A percentile compares a stretch with the other conserved stretches of the same genome.
phyloP scores from a whole-genome alignment of 805 yeast genomes.

The Maudiozyma barnettii region DNA sequence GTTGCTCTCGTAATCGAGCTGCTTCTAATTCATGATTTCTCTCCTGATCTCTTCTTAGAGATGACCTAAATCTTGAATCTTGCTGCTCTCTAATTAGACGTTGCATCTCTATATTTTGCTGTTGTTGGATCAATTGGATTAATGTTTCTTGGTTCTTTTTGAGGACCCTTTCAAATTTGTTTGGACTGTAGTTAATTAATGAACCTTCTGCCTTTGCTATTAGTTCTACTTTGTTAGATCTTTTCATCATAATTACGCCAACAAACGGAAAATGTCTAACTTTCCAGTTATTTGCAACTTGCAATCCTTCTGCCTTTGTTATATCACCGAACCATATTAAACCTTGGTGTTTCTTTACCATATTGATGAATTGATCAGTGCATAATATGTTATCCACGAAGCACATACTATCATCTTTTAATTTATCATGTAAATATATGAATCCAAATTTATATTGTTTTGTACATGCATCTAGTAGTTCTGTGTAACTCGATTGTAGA shows the following conservation, averaged over 20 bases:
- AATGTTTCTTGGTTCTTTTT: conserved; percentile 30
- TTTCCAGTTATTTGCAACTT: conserved; percentile 64
- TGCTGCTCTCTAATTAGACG: conserved; percentile 59
- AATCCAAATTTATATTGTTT: conserved; percentile 62
- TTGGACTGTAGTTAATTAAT: conserved; percentile 10
- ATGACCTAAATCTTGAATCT: conserved; percentile 64
- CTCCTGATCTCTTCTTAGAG: conserved; percentile 57
- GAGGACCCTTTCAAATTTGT: conserved; percentile 14
- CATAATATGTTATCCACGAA: conserved; percentile 49
- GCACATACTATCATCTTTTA: conserved; percentile 50
- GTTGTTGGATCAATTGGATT: conserved; percentile 49
- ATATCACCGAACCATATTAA: conserved; percentile 85
- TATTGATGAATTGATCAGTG: conserved; percentile 39
- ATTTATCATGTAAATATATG: conserved; percentile 62
- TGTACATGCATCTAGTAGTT: conserved; percentile 64
- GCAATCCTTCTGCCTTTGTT: conserved; percentile 72
- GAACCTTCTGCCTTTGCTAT: conserved; percentile 24
- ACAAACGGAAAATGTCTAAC: conserved; percentile 74
- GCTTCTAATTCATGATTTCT: conserved; percentile 28
- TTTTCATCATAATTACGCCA: conserved; percentile 64
- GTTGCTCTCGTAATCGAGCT: conserved; percentile 29
- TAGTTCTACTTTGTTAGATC: conserved; percentile 28
- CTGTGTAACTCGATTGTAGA: conserved; percentile 66
- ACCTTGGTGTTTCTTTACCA: conserved; percentile 41
- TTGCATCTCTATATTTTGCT: conserved; percentile 49